Base-by-base conservation (phyloP, 2,329 filamentous ascomycete genomes). In the Tolypocladium inflatum region DNA sequence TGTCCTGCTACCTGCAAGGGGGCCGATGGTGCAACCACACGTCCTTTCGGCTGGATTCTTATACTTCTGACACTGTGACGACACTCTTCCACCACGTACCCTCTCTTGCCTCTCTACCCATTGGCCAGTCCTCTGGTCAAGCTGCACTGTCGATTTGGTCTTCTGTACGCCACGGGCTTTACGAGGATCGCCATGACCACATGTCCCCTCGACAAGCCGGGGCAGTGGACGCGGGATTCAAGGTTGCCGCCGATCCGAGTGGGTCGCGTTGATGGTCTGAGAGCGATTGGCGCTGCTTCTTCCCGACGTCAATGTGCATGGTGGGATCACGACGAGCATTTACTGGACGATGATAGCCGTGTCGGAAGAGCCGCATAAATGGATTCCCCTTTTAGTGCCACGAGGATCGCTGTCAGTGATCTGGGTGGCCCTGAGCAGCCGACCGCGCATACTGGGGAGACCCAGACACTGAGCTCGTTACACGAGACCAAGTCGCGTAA, bases 1-100 rank as follows among this genome's bases (percentile, higher is more conserved):
- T 37, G 21, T 45, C 39, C 38, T 56, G 48, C 54, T 54, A 41
- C 45, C 57, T 53, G 57, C 48, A 53, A 43, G 54, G 48, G 45
- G 38, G 23, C 45, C 26, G 26, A 58, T 51, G 33, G 57, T 58
- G 54, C 19, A 19, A 54, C 48, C 35, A 9, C 39, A 39, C 10
- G 3, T 13, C 37, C 45, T 41, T 13, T 50, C 33, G 43, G 35
- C 43, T 56, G 42, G 23, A 48, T 30, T 26, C 8, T 43, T n/a
- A 51, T 17, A 26, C 37, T 43, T 38, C 21, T 41, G 19, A 9
- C 19, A 10, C 48, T 2, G 11, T 52, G 4, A 19, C 5, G 38
- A 39, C 37, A 4, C 38, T 39, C 38, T 39, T 39, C 38, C 38
- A 39, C 38, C 15, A 39, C 38, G 6, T 11, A n/a, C 15, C 15